Evolutionary conservation across 441 rosid species (phyloP), one percentile per base, ranked within the genome.

Genomic region (Omphalea diandra): DNA sequence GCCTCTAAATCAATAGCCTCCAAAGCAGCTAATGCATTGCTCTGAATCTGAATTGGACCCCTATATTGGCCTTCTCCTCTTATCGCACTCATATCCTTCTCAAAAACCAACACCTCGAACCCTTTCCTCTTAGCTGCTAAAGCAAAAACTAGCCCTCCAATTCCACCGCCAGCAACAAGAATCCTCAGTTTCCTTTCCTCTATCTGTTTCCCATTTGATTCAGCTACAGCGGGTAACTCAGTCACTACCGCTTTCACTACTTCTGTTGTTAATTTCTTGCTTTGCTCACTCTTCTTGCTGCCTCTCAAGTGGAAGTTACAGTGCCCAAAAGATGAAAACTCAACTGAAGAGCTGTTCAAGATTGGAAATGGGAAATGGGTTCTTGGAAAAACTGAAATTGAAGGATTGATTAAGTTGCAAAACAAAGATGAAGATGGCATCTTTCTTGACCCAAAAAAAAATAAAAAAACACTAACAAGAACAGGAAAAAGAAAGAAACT

Each of bases 31-130:
- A 94, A 82, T 35, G 97, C 98, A 70, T 88, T 94, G 68, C 97
- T 94, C 77, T 88, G 97, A 52, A 94, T 67, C 81, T 91, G 98
- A 77, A 94, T 94, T 18, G 96, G 97, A 70, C 97, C 97, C 63
- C 97, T 86, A 72, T 91, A 88, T 65, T 90, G 97, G n/a, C 98
- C 95, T 77, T 91, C 98, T 58, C 97, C 98, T 80, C 98, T 86
- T 15, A 91, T 66, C 0, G 98, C 96, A 76, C 97, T 94, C 75
- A 85, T 8, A 76, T 94, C 98, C 73, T 74, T 94, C 83, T 91
- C 97, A 72, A 94, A 90, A 80, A 94, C 94, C 71, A 86, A 31
- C 46, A 94, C 97, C 61, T 94, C 92, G 60, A 94, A 91, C 4
- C 95, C 97, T 75, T 87, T 91, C 76, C 66, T 91, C 80, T 84